These are phyloP conservation scores for Nakaseomyces kungkrabaensis DNA, from an alignment of 1,139 yeast genomes.

Conservation along the genomic window DNA sequence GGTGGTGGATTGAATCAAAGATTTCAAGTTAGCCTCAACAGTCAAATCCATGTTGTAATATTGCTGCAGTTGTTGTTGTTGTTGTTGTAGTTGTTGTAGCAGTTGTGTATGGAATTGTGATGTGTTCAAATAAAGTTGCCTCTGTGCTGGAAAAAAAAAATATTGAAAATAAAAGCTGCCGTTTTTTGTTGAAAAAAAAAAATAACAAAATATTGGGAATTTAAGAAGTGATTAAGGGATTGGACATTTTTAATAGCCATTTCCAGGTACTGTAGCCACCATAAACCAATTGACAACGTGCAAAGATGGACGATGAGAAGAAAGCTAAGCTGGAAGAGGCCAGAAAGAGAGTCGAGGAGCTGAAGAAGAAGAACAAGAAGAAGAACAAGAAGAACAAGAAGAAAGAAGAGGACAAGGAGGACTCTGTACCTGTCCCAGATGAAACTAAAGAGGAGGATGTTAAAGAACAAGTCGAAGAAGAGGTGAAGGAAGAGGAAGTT, in stretches of 20 bases:
- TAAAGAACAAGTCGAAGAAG: conserved; percentile 2
- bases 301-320: conserved; percentile 21
- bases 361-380: conserved; percentile 29
- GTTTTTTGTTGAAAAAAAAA: too few species aligned
- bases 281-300: too few species aligned
- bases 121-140: too few species aligned
- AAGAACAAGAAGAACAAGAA: conserved; percentile 22
- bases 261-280: too few species aligned
- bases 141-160: too few species aligned
- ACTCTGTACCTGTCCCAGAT: conserved; percentile 4
- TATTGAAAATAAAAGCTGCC: too few species aligned
- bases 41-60: conserved; percentile 28
- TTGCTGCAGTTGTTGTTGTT: not conserved
- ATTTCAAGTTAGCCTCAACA: conserved; percentile 59
- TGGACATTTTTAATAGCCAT: too few species aligned
- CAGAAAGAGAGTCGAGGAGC: conserved; percentile 29
- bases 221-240: too few species aligned
- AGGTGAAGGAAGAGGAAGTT: not conserved
- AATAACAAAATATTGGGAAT: too few species aligned
- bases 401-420: conserved; percentile 5
- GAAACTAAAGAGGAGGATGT: conserved; percentile 1
- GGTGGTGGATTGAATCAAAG: conserved; percentile 52
- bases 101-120: not conserved
- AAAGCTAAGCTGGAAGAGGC: conserved; percentile 30
- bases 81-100: not conserved